phyloP scores from a whole-genome alignment of 768 basidiomycete species.

The Podaxis sp. region DNA sequence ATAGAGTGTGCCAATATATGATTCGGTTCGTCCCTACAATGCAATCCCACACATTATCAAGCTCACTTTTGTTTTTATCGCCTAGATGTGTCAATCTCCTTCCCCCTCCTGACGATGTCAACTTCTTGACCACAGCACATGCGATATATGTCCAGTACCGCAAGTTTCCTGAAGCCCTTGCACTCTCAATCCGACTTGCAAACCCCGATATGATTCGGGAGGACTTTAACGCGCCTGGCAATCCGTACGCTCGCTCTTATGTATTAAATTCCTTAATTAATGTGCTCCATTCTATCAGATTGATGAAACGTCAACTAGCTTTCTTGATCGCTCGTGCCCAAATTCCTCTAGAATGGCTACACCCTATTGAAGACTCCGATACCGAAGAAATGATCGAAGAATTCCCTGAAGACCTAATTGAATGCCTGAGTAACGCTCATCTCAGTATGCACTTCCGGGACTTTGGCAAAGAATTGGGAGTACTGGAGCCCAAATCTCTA shows the following conservation, averaged over 20 bases:
- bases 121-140: conserved; percentile 88
- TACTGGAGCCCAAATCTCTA: conserved; percentile 83
- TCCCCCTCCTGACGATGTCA: conserved; percentile 88
- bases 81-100: conserved; percentile 83
- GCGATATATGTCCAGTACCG: conserved; percentile 83
- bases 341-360: conserved; percentile 87
- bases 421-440: conserved; percentile 83
- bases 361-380: conserved; percentile 51
- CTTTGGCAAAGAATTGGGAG: conserved; percentile 93
- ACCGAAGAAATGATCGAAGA: conserved; percentile 60
- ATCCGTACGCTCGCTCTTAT: conserved; percentile 55
- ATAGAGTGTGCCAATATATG: conserved; percentile 95
- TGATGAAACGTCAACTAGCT: conserved; percentile 95
- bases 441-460: conserved; percentile 83
- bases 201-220: conserved; percentile 77
- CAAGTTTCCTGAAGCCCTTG: conserved; percentile 89
- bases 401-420: conserved; percentile 77
- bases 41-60: not conserved
- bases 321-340: conserved; percentile 92
- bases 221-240: conserved; percentile 88
- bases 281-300: conserved; percentile 33
- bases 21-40: conserved; percentile 57
- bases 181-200: conserved; percentile 81
- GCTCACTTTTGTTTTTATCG: conserved; percentile 9
- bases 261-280: not conserved